Evolutionary conservation across 352 stramenopile species (phyloP).

Genomic region (Pilasporangium apinafurcum): DNA sequence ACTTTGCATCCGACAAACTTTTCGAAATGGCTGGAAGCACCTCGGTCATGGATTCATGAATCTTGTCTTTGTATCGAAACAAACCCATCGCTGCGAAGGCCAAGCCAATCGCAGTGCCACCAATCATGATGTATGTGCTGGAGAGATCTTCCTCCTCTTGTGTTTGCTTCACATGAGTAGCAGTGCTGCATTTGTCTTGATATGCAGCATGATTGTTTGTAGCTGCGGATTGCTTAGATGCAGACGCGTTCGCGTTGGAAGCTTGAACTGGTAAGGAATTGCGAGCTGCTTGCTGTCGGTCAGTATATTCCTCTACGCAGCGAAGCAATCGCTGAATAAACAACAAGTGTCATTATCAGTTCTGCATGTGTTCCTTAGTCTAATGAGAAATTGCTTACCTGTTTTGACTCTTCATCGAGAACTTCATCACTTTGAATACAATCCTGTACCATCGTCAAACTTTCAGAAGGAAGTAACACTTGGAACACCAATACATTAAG

Average conservation of each 20-base stretch:
- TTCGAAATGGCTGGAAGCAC: conserved; percentile 50
- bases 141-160: conserved; percentile 17
- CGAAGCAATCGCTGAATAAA: conserved; percentile 18
- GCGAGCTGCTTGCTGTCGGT: conserved; percentile 8
- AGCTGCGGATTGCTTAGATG: neutral
- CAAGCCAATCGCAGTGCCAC: conserved; percentile 37
- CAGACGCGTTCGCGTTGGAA: neutral
- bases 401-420: conserved; percentile 35
- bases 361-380: too few species aligned
- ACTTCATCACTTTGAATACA: conserved; percentile 27
- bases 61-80: conserved; percentile 40
- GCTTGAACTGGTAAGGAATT: too few species aligned
- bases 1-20: conserved; percentile 52
- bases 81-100: conserved; percentile 33
- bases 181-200: neutral
- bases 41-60: conserved; percentile 32
- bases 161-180: neutral
- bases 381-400: conserved; percentile 21
- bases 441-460: conserved; percentile 16
- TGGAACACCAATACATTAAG: conserved; percentile 38
- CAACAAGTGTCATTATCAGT: neutral
- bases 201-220: conserved; percentile 1
- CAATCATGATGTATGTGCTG: conserved; percentile 32
- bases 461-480: conserved; percentile 38
- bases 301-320: conserved; percentile 17